Conservation (phyloP, 2,329 filamentous ascomycete genomes). For the Curvularia hawaiiensis region DNA sequence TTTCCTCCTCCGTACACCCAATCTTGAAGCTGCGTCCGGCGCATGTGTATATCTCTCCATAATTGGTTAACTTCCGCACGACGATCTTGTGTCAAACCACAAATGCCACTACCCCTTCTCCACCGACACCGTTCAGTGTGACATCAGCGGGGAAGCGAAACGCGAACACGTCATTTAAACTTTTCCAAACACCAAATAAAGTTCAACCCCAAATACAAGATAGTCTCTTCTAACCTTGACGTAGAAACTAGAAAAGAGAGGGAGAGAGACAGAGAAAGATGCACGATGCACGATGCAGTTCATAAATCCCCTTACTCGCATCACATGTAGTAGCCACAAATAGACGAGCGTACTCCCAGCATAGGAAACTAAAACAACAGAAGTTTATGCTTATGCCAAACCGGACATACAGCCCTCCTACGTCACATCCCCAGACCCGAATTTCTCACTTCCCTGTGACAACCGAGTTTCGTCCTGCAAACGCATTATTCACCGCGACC, state of each 20-base stretch:
- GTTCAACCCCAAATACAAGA: neutral
- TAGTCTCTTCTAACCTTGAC: neutral
- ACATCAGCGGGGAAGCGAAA: neutral
- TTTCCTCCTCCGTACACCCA: neutral
- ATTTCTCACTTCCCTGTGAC: slow-evolving; percentile 24
- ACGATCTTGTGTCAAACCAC: neutral
- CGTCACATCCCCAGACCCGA: no score
- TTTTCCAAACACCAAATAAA: neutral
- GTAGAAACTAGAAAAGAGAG: neutral
- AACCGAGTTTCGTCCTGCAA: slow-evolving; percentile 36
- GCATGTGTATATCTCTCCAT: neutral
- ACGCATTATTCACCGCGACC: slow-evolving; percentile 45
- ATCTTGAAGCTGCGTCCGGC: neutral
- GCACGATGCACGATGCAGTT: neutral
- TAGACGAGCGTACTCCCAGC: neutral
- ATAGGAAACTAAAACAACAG: neutral
- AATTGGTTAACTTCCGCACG: neutral
- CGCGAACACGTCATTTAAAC: neutral
- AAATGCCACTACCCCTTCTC: neutral
- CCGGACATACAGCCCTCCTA: no score
- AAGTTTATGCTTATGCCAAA: neutral
- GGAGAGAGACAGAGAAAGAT: neutral
- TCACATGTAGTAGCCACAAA: neutral
- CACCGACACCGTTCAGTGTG: neutral
- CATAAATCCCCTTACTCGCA: neutral